phyloP scores from a whole-genome alignment of 768 basidiomycete species.

The Baorangia bicolor region DNA sequence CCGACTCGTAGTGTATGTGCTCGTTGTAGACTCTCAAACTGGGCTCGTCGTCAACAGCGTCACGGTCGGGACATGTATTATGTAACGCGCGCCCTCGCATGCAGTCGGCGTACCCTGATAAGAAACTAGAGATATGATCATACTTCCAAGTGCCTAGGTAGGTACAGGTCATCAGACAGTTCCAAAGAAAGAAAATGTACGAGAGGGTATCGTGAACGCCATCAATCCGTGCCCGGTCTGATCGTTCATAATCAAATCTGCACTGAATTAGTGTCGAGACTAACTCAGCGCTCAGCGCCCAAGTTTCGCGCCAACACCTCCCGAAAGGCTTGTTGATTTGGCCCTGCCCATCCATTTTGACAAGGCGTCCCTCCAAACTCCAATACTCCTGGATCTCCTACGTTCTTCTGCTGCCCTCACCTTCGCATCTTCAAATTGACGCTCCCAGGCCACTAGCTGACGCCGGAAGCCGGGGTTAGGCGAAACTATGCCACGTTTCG shows the following conservation, averaged over 20 bases:
- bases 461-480: conserved; percentile 68
- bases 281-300: background rate
- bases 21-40: background rate
- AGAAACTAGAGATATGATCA: background rate
- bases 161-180: background rate
- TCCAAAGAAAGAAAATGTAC: background rate
- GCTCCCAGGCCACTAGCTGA: conserved; percentile 48
- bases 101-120: background rate
- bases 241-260: background rate
- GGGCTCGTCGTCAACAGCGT: background rate
- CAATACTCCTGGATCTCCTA: conserved; percentile 5
- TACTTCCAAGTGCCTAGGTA: background rate
- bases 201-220: background rate
- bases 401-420: conserved; percentile 17
- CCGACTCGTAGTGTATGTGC: conserved; percentile 15
- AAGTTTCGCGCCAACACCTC: background rate
- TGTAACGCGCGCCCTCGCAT: conserved; percentile 6
- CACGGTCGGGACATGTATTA: conserved; percentile 9
- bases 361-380: conserved; percentile 4
- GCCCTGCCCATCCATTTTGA: conserved; percentile 19
- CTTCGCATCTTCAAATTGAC: conserved; percentile 29
- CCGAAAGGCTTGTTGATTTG: background rate
- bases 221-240: background rate
- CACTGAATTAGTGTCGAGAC: background rate
- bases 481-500: conserved; percentile 56